Evolutionary conservation across 257 asterid species (phyloP), one percentile per base, ranked within the genome.

Genomic region (Gentiana macrophylla): DNA sequence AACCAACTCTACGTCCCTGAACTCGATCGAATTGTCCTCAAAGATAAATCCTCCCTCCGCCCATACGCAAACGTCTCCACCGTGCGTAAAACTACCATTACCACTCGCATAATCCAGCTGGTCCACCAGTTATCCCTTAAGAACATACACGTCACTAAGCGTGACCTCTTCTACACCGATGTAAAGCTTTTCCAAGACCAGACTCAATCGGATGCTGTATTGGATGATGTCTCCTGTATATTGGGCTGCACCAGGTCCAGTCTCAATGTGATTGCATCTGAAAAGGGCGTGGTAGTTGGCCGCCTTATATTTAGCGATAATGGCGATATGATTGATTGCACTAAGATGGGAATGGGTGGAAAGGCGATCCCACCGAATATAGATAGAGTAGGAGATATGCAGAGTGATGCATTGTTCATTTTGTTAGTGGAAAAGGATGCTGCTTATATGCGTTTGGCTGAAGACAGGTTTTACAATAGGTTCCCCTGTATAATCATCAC

Each of bases 301-400:
- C 72, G 94, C 59, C 45, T 89, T n/a, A 75, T 76, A 1, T 89
- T 89, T 50, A 83, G 95, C 38, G 95, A 89, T 49, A 77, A 83
- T 15, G 95, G 95, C 0, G 95, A 89, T 65, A 74, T 85, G 85
- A 86, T 89, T 13, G 97, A 89, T 46, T 89, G 97, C 69, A 86
- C 97, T 0, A 83, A 81, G 34, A 89, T 85, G 97, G 95, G 97
- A 64, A 83, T 89, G 67, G 95, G 97, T 3, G 97, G 97, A 34
- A 89, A 89, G 65, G 94, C 97, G 1, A 86, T 89, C 3, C 97
- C 97, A 4, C 95, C 95, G 1, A 86, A 89, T 56, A 86, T 89
- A 6, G 97, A 89, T 53, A 59, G 97, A 15, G 97, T 86, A 12
- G 97, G 95, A 47, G 94, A 86, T 79, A 83, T 89, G 95, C 80